These are phyloP conservation scores for Aurantiochytrium sp. DNA, from an alignment of 108 stramenopile genomes.

Conservation along the genomic window DNA sequence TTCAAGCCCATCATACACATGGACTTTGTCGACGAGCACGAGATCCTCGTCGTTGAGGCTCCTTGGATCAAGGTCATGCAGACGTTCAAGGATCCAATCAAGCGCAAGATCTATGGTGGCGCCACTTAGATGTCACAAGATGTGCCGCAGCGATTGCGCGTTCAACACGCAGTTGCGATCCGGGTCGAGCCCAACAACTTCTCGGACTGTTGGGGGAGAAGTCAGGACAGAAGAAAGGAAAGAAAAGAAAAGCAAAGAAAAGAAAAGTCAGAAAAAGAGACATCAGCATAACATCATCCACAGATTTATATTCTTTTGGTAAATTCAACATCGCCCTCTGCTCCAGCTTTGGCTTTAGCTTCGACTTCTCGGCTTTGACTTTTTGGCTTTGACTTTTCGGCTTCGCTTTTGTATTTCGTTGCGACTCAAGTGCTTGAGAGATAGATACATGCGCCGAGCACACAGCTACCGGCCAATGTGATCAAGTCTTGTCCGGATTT, in stretches of 20 bases:
- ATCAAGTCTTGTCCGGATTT: too few species aligned
- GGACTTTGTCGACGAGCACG: neutral
- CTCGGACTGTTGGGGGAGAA: neutral
- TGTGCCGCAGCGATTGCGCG: too few species aligned
- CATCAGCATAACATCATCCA: neutral
- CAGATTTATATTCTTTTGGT: neutral
- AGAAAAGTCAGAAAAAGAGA: neutral
- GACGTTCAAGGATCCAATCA: neutral
- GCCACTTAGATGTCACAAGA: neutral
- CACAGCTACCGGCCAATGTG: too few species aligned
- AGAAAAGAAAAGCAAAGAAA: neutral
- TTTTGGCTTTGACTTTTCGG: too few species aligned
- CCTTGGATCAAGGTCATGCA: slow-evolving; percentile 11
- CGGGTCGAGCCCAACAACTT: too few species aligned
- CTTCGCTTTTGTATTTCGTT: too few species aligned
- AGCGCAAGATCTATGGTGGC: neutral
- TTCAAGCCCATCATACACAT: neutral
- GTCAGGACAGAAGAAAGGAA: neutral
- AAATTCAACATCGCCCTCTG: neutral
- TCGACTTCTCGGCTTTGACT: too few species aligned
- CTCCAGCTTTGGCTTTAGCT: neutral
- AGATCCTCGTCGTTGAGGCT: neutral
- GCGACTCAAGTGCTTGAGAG: too few species aligned
- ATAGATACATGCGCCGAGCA: too few species aligned
- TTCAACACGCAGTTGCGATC: too few species aligned